Evolutionary conservation across 2,329 filamentous ascomycete genomes (phyloP).

Genomic region (Nectriaceae sp.): DNA sequence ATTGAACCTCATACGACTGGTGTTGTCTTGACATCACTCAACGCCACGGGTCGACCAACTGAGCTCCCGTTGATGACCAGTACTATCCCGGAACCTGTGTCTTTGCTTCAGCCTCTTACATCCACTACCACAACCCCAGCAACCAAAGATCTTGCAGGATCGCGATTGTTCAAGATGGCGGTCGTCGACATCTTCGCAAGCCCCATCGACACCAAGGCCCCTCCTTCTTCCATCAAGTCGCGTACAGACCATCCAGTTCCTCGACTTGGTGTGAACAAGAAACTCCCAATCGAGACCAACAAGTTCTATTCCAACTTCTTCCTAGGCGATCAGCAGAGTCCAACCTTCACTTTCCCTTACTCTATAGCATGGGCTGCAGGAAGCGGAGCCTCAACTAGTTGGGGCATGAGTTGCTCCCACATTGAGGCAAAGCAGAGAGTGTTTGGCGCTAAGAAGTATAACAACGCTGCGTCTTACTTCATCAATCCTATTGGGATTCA

Average conservation of each 20-base stretch:
- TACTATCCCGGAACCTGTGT: slow-evolving; percentile 40
- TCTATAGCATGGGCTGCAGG: slow-evolving; percentile 69
- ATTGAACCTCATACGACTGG: slow-evolving; percentile 34
- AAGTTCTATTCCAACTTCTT: slow-evolving; percentile 84
- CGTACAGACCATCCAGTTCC: slow-evolving; percentile 60
- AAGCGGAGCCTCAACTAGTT: slow-evolving; percentile 63
- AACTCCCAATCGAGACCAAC: slow-evolving; percentile 67
- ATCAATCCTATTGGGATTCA: slow-evolving; percentile 82
- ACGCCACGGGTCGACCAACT: slow-evolving; percentile 19
- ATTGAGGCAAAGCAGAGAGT: slow-evolving; percentile 67
- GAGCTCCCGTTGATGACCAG: slow-evolving; percentile 28
- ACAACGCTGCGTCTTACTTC: slow-evolving; percentile 69
- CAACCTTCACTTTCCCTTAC: slow-evolving; percentile 77
- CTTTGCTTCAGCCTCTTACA: slow-evolving; percentile 30
- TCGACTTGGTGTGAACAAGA: slow-evolving; percentile 50
- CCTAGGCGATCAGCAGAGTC: slow-evolving; percentile 68
- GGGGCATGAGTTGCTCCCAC: slow-evolving; percentile 78
- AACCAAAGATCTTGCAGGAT: slow-evolving; percentile 17
- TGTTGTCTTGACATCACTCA: slow-evolving; percentile 27
- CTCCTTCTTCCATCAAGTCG: slow-evolving; percentile 48
- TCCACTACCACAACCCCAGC: slow-evolving; percentile 23
- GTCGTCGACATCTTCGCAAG: slow-evolving; percentile 54
- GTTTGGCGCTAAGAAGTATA: slow-evolving; percentile 59
- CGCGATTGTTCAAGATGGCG: slow-evolving; percentile 23
- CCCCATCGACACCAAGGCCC: slow-evolving; percentile 55